phyloP scores from a whole-genome alignment of 1,284 basidiomycete species.

The Microbotryum intermedium region DNA sequence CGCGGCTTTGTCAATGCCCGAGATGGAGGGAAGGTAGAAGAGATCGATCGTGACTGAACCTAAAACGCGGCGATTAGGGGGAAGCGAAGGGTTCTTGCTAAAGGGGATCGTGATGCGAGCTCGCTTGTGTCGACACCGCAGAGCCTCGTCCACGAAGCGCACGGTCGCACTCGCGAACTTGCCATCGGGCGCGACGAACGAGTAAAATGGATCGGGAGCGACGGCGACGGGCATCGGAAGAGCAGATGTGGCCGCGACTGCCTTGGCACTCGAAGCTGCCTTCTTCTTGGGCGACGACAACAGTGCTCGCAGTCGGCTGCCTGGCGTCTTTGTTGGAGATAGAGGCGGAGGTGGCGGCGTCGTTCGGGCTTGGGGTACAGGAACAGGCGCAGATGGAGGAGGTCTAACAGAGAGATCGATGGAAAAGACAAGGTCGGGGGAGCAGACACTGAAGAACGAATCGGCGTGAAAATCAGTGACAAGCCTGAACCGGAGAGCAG shows the following conservation, averaged over 20 bases:
- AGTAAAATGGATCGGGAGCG: slow-evolving; percentile 21
- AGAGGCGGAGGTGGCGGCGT: slow-evolving; percentile 11
- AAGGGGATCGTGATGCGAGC: slow-evolving; percentile 15
- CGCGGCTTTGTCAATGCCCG: slow-evolving; percentile 60
- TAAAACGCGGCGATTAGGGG: slow-evolving; percentile 44
- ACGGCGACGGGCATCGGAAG: background rate
- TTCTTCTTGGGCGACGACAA: slow-evolving; percentile 30
- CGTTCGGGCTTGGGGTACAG: slow-evolving; percentile 54
- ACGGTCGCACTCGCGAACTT: slow-evolving; percentile 19
- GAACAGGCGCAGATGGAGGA: slow-evolving; percentile 42
- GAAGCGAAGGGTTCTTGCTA: slow-evolving; percentile 43
- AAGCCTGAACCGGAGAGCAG: background rate
- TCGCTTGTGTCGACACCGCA: slow-evolving; percentile 13
- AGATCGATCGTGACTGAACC: slow-evolving; percentile 74
- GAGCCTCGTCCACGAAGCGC: slow-evolving; percentile 43
- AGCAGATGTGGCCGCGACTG: background rate
- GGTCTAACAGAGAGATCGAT: slow-evolving; percentile 36
- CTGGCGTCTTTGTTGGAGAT: slow-evolving; percentile 21
- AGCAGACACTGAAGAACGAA: slow-evolving; percentile 55
- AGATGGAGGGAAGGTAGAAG: slow-evolving; percentile 60
- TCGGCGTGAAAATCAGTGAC: background rate
- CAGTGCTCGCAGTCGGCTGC: slow-evolving; percentile 11
- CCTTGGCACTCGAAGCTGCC: background rate
- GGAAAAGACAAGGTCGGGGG: slow-evolving; percentile 82
- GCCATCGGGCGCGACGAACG: slow-evolving; percentile 15